phyloP scores from a whole-genome alignment of 148 eudicot species.

The Arbutus unedo region DNA sequence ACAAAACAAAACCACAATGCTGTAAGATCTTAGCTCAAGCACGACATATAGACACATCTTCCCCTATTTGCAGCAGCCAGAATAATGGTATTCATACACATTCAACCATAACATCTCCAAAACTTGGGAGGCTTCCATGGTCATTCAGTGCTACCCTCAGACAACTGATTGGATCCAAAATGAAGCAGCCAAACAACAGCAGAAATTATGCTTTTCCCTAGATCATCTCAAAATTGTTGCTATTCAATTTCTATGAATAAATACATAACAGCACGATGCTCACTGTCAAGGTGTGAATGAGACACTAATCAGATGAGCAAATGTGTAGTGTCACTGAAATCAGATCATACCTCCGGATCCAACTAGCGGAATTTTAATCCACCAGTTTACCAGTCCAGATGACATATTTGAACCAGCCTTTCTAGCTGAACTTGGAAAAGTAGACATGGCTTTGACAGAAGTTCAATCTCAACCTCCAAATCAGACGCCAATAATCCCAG shows the following conservation, averaged over 20 bases:
- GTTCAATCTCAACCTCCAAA: not conserved
- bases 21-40: not conserved
- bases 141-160: not conserved
- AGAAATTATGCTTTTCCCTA: not conserved
- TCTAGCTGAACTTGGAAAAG: not conserved
- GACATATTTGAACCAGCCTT: not conserved
- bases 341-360: not conserved
- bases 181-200: not conserved
- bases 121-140: not conserved
- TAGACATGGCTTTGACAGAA: not conserved
- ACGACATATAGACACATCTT: not conserved
- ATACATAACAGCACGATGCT: not conserved
- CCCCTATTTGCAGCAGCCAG: not conserved
- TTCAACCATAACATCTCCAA: not conserved
- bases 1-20: not conserved
- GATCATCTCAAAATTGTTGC: not conserved
- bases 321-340: not conserved
- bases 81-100: not conserved
- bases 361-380: not conserved
- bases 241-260: not conserved
- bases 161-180: not conserved
- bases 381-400: not conserved
- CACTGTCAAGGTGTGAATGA: not conserved
- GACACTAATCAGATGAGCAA: not conserved
- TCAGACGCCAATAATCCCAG: not conserved